A percentile compares a stretch with the other conserved stretches of the same genome.
Conservation (phyloP, 257 asterid species). For the Cruciata laevipes region DNA sequence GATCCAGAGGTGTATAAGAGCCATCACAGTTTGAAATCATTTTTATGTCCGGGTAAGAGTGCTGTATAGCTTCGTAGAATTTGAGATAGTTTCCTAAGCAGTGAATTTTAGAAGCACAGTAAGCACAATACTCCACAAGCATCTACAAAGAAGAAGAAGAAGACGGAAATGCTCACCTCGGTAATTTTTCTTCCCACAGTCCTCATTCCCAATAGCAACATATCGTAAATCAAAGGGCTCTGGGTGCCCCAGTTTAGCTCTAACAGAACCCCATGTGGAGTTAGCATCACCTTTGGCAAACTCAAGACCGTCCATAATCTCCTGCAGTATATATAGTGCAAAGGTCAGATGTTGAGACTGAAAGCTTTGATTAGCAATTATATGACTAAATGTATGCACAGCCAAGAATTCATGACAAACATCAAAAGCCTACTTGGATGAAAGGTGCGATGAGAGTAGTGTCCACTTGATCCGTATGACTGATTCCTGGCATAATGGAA, state of each 20-base stretch:
- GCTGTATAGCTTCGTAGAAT: constrained; percentile 64
- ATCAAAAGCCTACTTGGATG: constrained; percentile 45
- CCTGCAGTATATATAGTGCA: constrained; percentile 36
- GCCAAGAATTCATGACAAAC: constrained; percentile 7
- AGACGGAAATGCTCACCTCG: constrained; percentile 38
- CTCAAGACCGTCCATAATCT: constrained; percentile 82
- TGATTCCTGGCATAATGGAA: constrained; percentile 53
- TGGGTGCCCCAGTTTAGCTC: constrained; percentile 89
- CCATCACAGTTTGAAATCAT: constrained; percentile 90
- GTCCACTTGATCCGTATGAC: constrained; percentile 89
- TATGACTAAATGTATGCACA: background rate
- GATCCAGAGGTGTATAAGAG: constrained; percentile 61
- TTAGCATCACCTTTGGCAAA: constrained; percentile 72
- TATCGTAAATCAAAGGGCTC: constrained; percentile 84
- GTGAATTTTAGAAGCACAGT: constrained; percentile 8
- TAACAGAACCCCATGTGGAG: constrained; percentile 86
- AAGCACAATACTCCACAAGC: background rate
- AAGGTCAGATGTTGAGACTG: background rate
- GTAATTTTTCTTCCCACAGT: constrained; percentile 77
- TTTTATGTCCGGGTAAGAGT: constrained; percentile 64
- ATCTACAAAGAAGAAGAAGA: background rate
- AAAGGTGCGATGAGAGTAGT: constrained; percentile 57
- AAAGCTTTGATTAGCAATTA: background rate
- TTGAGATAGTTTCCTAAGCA: constrained; percentile 83
- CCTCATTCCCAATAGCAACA: constrained; percentile 95